Evolutionary conservation across 768 basidiomycete species (phyloP).

Genomic region (Jaapia argillacea): DNA sequence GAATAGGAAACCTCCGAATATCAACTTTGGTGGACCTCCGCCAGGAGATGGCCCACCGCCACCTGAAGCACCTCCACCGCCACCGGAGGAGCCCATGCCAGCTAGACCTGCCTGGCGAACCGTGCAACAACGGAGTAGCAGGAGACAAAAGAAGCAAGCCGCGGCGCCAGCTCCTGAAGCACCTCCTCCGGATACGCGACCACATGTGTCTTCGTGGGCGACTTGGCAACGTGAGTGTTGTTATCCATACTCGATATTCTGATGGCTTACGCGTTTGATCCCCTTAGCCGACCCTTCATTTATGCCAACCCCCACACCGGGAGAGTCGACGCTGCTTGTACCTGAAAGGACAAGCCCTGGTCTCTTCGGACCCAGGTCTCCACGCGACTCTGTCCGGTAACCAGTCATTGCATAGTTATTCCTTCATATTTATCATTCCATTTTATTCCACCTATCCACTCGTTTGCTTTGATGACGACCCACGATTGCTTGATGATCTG

Average conservation of each 20-base stretch:
- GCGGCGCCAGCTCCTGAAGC: constrained; percentile 23
- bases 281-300: neutral
- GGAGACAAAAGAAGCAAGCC: constrained; percentile 38
- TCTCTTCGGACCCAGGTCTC: too few species aligned
- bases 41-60: constrained; percentile 24
- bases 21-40: constrained; percentile 22
- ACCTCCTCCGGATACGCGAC: constrained; percentile 26
- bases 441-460: too few species aligned
- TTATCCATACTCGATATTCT: neutral
- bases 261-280: neutral
- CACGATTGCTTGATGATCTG: too few species aligned
- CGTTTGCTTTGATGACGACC: too few species aligned
- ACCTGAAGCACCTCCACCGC: constrained; percentile 29
- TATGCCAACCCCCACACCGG: neutral
- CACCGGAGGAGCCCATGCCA: constrained; percentile 32
- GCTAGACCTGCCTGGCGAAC: constrained; percentile 56
- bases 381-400: too few species aligned
- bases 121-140: constrained; percentile 25
- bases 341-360: too few species aligned
- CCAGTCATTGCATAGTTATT: too few species aligned
- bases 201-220: constrained; percentile 43
- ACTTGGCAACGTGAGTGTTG: constrained; percentile 55
- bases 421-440: too few species aligned
- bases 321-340: neutral
- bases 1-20: constrained; percentile 25